Conservation (phyloP, 2,329 filamentous ascomycete species). For the Emergomyces pasteurianus region DNA sequence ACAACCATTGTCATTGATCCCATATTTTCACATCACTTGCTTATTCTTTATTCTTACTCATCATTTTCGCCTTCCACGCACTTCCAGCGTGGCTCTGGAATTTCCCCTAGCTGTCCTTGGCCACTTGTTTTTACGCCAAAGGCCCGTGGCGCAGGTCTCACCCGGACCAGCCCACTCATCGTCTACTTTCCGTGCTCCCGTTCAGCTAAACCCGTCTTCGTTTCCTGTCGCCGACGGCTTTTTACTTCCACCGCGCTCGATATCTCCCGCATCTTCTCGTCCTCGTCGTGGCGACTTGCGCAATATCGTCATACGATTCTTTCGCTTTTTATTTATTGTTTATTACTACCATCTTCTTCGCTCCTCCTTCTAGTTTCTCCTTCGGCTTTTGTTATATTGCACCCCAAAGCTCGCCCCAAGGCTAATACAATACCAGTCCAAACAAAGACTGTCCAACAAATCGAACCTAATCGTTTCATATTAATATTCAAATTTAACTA, state of each 20-base stretch:
- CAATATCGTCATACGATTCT: neutral
- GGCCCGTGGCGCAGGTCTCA: constrained; percentile 3
- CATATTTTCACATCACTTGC: neutral
- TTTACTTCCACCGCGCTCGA: neutral
- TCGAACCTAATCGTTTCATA: neutral
- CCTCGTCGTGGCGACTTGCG: neutral
- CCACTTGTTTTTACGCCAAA: neutral
- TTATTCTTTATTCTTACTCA: neutral
- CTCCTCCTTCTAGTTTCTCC: neutral
- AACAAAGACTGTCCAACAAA: neutral
- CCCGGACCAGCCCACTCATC: neutral
- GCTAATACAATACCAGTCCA: neutral
- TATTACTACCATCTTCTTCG: neutral
- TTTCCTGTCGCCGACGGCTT: neutral
- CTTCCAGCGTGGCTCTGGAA: constrained; percentile 2
- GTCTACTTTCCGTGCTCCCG: neutral
- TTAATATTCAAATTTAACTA: neutral
- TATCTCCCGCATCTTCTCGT: neutral
- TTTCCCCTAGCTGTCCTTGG: neutral
- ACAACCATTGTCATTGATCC: neutral
- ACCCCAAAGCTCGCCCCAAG: neutral
- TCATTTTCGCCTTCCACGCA: constrained; percentile 1
- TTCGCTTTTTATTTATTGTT: neutral
- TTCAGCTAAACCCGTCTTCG: neutral
- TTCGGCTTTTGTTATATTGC: neutral